phyloP scores from a whole-genome alignment of 202 grass and related monocot species.

The Carex arenaria region DNA sequence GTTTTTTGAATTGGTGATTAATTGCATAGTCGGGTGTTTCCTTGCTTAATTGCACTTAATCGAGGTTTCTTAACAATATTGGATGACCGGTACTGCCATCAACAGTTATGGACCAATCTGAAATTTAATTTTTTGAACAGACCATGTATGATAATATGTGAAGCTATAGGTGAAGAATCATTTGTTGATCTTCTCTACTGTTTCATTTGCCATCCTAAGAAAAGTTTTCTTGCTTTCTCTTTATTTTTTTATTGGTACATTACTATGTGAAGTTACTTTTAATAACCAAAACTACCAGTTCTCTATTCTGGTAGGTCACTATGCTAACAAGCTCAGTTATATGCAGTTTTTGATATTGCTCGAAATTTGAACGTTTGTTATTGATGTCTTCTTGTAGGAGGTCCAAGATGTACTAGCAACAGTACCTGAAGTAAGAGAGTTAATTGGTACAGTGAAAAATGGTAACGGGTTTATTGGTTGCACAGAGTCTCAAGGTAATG shows the following conservation, averaged over 20 bases:
- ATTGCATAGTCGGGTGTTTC: background rate
- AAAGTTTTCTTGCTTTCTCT: background rate
- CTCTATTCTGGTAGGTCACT: background rate
- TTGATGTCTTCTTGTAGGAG: conserved; percentile 40
- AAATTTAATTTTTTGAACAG: background rate
- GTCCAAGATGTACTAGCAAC: conserved; percentile 68
- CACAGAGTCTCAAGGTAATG: background rate
- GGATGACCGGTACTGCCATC: background rate
- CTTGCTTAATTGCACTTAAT: background rate
- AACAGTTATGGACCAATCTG: background rate
- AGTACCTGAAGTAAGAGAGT: conserved; percentile 68
- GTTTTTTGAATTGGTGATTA: background rate
- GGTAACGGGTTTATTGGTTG: conserved; percentile 12
- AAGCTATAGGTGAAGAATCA: background rate
- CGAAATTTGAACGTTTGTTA: background rate
- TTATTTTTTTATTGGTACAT: background rate
- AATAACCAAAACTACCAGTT: background rate
- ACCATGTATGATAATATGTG: background rate
- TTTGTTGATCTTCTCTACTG: background rate
- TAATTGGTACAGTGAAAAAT: conserved; percentile 54
- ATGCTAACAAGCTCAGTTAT: background rate
- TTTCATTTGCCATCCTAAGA: background rate
- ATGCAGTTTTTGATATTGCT: background rate
- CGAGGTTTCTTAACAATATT: background rate
- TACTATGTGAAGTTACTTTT: background rate